Conservation (phyloP, 148 eudicot genomes). For the Rhododendron ovatum region DNA sequence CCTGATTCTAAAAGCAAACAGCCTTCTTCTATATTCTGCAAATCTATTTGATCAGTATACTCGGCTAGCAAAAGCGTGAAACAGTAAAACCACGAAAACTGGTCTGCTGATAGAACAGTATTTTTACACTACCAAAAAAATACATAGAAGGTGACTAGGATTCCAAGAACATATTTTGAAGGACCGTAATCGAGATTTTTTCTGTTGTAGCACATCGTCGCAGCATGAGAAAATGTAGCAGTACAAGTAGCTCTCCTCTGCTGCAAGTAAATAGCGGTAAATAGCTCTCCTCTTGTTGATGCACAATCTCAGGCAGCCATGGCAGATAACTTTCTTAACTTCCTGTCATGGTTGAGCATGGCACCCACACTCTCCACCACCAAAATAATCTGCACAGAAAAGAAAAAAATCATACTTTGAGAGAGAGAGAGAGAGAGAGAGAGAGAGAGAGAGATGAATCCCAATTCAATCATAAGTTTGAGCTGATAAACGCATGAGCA, state of each 20-base stretch:
- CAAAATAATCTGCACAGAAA: slow-evolving; percentile 60
- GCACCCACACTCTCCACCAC: slow-evolving; percentile 90
- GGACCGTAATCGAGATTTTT: not conserved
- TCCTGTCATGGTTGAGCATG: slow-evolving; percentile 85
- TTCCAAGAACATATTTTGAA: not conserved
- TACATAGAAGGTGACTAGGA: not conserved
- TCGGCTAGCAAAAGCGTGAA: not conserved
- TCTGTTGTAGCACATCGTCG: not conserved
- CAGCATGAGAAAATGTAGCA: not conserved
- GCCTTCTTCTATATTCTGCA: not conserved
- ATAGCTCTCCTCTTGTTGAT: not conserved
- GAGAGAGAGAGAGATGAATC: not conserved
- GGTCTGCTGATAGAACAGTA: not conserved
- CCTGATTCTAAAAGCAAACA: not conserved
- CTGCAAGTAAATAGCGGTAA: not conserved
- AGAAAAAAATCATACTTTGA: not conserved
- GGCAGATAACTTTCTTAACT: slow-evolving; percentile 41
- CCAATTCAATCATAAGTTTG: not conserved
- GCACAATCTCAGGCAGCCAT: slow-evolving; percentile 20
- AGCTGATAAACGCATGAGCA: not conserved
- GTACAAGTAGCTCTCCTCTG: not conserved
- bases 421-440: slow-evolving; percentile 1
- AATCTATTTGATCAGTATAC: not conserved
- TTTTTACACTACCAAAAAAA: not conserved
- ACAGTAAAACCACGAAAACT: not conserved